These are phyloP conservation scores for Mucor velutinosus DNA, from an alignment of 371 early-diverging fungal species.

Conservation along the genomic window DNA sequence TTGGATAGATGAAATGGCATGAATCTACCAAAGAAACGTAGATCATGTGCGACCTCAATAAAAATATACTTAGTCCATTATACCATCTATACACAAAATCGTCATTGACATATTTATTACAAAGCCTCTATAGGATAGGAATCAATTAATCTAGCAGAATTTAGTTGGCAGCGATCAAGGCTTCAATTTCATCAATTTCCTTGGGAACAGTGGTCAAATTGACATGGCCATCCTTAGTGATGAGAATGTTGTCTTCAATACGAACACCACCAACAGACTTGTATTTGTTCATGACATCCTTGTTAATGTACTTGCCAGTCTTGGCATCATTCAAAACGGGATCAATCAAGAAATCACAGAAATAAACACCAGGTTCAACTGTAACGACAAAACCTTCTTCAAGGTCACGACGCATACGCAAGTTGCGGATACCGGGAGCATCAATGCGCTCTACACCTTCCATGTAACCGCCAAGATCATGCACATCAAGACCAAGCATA, in stretches of 20 bases:
- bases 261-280: conserved; percentile 88
- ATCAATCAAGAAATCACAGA: conserved; percentile 62
- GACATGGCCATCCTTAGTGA: conserved; percentile 68
- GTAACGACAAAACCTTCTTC: conserved; percentile 86
- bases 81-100: conserved; percentile 1
- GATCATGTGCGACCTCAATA: background rate
- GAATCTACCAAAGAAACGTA: background rate
- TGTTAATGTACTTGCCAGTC: conserved; percentile 68
- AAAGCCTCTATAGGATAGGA: background rate
- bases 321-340: conserved; percentile 59
- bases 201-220: conserved; percentile 81
- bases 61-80: background rate
- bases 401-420: conserved; percentile 86
- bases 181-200: conserved; percentile 75
- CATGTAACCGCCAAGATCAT: conserved; percentile 92
- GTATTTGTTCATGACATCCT: conserved; percentile 70
- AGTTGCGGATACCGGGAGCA: conserved; percentile 81
- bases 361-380: conserved; percentile 90
- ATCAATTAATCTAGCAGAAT: background rate
- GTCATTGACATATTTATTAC: background rate
- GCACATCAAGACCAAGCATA: conserved; percentile 80
- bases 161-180: conserved; percentile 31
- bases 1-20: too few species aligned
- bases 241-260: conserved; percentile 89
- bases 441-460: conserved; percentile 75